These are phyloP conservation scores for Luffa acutangula DNA, from an alignment of 306 rosid genomes.

Conservation along the genomic window DNA sequence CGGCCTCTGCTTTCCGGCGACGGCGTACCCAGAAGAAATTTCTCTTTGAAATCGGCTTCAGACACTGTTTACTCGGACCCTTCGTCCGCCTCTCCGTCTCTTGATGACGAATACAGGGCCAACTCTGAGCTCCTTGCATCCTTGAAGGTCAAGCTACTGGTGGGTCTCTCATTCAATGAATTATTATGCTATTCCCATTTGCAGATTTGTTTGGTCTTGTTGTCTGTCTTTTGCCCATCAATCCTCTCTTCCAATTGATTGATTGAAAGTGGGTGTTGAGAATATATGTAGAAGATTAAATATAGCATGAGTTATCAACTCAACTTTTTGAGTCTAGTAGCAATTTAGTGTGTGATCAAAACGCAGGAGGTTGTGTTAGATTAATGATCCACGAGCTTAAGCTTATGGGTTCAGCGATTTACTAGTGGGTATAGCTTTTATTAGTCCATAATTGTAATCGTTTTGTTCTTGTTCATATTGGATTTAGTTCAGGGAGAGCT, in stretches of 20 bases:
- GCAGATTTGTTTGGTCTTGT: not conserved
- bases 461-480: not conserved
- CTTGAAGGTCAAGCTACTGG: constrained; percentile 73
- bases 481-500: not conserved
- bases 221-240: not conserved
- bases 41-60: constrained; percentile 28
- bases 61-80: constrained; percentile 20
- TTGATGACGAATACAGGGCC: not conserved
- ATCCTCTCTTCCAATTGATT: not conserved
- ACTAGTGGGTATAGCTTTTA: not conserved
- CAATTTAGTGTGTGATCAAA: not conserved
- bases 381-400: not conserved
- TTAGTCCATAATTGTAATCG: not conserved
- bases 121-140: constrained; percentile 26
- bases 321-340: not conserved
- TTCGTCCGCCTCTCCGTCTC: constrained; percentile 22
- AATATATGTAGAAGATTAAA: not conserved
- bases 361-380: not conserved
- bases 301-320: not conserved
- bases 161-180: constrained; percentile 7
- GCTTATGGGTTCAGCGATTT: not conserved
- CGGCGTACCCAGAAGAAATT: constrained; percentile 7
- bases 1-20: constrained; percentile 7
- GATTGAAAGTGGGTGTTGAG: not conserved
- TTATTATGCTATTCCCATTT: not conserved